Evolutionary conservation across 2,329 filamentous ascomycete genomes (phyloP), one percentile per base, ranked within the genome.

Genomic region (Fusarium metavorans): DNA sequence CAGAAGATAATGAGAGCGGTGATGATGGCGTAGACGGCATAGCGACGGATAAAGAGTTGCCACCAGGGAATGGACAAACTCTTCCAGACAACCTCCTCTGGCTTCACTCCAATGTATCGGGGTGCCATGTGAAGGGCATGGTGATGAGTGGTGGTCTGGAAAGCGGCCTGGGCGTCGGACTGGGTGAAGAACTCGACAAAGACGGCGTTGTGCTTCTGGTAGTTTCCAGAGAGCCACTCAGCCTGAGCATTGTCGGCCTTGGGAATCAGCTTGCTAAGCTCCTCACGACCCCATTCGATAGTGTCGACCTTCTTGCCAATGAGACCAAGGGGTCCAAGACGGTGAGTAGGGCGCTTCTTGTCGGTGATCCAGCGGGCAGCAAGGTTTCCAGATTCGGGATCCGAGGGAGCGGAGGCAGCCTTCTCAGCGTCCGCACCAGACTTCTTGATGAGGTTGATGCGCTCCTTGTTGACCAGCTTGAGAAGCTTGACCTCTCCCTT

Each of bases 111-210:
- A 66, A 96, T 95, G 79, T 92, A 95, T 34, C 95, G 92, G 57
- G 95, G 95, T 25, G 93, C 90, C 92, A 98, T 95, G 82, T 95
- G 93, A 48, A 96, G 86, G 32, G 93, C 92, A 65, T 94, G 90
- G 81, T 97, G 94, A 83, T 97, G 94, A 8, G 94, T 90, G 32
- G 97, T 87, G 23, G 91, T 92, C 83, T 98, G 95, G 83, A 89
- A 97, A 27, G 96, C 95, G 67, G 89, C 87, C 82, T 99, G 96
- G 10, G 97, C 97, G 70, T 94, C 94, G 27, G 92, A 89, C 80
- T 97, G 94, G 5, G 90, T 91, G 73, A 90, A 89, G 80, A 98
- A 99, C 80, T 98, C 95, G 73, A 99, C 94, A 78, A 99, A 98
- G n/a, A 97, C 93, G 4, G 95, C 92, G 62, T 90, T 90, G 64